Evolutionary conservation across 768 basidiomycete genomes (phyloP).

Genomic region (Boletus sensibilis): DNA sequence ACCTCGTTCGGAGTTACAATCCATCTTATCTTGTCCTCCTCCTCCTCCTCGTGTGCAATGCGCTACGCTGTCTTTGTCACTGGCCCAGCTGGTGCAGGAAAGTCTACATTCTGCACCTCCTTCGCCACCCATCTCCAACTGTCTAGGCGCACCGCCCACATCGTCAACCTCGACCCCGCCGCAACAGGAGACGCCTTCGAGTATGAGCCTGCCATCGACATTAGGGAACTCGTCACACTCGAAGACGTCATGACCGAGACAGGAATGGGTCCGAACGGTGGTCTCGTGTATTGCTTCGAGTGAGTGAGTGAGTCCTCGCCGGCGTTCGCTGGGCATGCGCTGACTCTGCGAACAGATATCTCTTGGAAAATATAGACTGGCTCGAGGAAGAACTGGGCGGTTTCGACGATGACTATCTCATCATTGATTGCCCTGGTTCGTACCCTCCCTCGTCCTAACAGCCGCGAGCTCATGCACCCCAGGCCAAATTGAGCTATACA

Average conservation of each 20-base stretch:
- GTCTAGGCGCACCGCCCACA: slow-evolving; percentile 80
- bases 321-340: background rate
- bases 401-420: slow-evolving; percentile 93
- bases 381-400: slow-evolving; percentile 93
- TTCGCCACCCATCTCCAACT: slow-evolving; percentile 87
- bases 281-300: slow-evolving; percentile 98
- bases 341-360: slow-evolving; percentile 60
- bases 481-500: slow-evolving; percentile 99
- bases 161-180: slow-evolving; percentile 97
- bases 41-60: slow-evolving; percentile 42
- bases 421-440: slow-evolving; percentile 88
- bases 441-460: background rate
- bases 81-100: slow-evolving; percentile 98
- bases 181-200: slow-evolving; percentile 85
- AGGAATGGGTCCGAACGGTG: slow-evolving; percentile 95
- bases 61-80: slow-evolving; percentile 86
- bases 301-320: slow-evolving; percentile 59
- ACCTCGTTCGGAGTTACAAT: slow-evolving; percentile 32
- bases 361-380: slow-evolving; percentile 98
- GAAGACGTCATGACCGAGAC: slow-evolving; percentile 97
- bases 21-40: slow-evolving; percentile 11
- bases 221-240: slow-evolving; percentile 86
- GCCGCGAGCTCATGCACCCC: slow-evolving; percentile 6
- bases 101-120: slow-evolving; percentile 88
- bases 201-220: slow-evolving; percentile 90